Evolutionary conservation across 441 rosid genomes (phyloP).

Genomic region (Manihot esculenta): DNA sequence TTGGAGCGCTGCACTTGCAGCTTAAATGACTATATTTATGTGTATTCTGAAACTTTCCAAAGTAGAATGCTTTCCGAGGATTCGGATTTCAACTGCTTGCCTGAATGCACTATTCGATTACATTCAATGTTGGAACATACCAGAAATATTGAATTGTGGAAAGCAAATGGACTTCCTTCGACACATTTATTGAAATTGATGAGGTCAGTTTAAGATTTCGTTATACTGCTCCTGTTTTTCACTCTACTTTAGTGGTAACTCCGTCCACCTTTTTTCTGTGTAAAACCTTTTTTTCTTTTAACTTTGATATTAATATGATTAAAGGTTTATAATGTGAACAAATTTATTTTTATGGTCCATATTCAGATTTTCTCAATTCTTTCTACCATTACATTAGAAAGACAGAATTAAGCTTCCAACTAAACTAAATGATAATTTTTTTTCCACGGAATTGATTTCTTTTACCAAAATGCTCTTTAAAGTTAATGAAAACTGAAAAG

Average conservation of each 20-base stretch:
- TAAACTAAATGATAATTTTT: neutral
- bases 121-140: conserved; percentile 41
- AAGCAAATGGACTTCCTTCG: conserved; percentile 74
- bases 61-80: conserved; percentile 34
- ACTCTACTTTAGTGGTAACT: neutral
- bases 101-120: conserved; percentile 35
- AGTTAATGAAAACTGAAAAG: neutral
- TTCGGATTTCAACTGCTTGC: conserved; percentile 27
- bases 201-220: conserved; percentile 50
- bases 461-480: no score
- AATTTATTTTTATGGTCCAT: neutral
- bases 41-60: conserved; percentile 44
- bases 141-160: conserved; percentile 61
- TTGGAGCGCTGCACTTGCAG: conserved; percentile 88
- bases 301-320: neutral
- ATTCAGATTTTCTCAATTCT: neutral
- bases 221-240: neutral
- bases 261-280: neutral
- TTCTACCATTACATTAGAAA: neutral
- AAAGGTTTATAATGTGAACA: neutral
- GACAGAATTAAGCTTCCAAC: neutral
- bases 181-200: conserved; percentile 62
- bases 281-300: neutral
- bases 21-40: conserved; percentile 66
- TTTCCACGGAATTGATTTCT: neutral